Conservation (phyloP, 345 rosid genomes). For the Kernera saxatilis region DNA sequence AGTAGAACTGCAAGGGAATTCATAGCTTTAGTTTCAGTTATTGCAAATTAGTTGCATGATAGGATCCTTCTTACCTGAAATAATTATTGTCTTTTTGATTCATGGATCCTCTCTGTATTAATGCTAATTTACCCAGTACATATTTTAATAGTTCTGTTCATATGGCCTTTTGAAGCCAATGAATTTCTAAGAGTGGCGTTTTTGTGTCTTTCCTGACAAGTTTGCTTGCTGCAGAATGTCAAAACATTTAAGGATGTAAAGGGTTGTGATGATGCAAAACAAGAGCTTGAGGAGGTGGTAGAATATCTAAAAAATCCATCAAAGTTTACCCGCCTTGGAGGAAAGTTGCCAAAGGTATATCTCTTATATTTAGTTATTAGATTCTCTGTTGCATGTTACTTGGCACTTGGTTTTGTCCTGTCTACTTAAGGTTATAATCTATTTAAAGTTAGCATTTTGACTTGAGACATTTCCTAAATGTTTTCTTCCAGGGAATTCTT, state of each 20-base stretch:
- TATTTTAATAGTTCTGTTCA: neutral
- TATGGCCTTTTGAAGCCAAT: neutral
- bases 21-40: neutral
- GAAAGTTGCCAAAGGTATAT: conserved; percentile 96
- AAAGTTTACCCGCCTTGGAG: conserved; percentile 97
- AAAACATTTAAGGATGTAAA: conserved; percentile 99
- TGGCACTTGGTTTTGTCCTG: neutral
- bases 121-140: neutral
- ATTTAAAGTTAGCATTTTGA: neutral
- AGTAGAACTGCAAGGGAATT: neutral
- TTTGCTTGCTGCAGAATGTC: conserved; percentile 62
- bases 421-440: neutral
- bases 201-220: conserved; percentile 17
- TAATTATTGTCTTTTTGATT: neutral
- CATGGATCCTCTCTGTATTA: neutral
- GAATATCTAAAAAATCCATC: conserved; percentile 93
- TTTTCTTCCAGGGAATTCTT: conserved; percentile 78
- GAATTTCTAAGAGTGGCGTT: neutral
- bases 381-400: neutral
- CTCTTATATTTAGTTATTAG: neutral
- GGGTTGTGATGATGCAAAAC: conserved; percentile 99
- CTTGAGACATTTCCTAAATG: neutral
- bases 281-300: conserved; percentile 97
- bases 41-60: conserved; percentile 8
- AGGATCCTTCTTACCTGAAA: neutral